phyloP scores from a whole-genome alignment of 805 yeast genomes.

The Nakazawaea pomicola region DNA sequence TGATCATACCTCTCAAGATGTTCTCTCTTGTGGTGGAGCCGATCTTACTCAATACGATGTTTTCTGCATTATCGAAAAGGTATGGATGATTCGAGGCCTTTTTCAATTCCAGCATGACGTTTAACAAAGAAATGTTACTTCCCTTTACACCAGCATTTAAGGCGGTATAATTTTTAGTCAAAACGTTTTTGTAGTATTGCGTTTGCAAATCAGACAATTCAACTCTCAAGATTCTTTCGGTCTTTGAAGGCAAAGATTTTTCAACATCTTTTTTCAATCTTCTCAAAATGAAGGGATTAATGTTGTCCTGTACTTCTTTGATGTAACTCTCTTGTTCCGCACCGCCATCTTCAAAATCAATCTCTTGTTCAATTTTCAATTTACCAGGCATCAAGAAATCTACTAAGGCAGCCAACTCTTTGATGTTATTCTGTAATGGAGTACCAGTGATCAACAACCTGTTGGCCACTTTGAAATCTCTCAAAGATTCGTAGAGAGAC shows the following conservation, averaged over 20 bases:
- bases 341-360: slow-evolving; percentile 88
- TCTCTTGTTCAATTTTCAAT: slow-evolving; percentile 85
- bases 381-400: slow-evolving; percentile 96
- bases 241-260: slow-evolving; percentile 91
- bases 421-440: slow-evolving; percentile 92
- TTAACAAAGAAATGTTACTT: slow-evolving; percentile 78
- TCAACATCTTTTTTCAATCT: slow-evolving; percentile 96
- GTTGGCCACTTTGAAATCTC: slow-evolving; percentile 77
- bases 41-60: slow-evolving; percentile 64
- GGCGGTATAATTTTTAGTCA: slow-evolving; percentile 89
- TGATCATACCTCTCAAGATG: slow-evolving; percentile 81
- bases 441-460: slow-evolving; percentile 94
- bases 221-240: slow-evolving; percentile 91
- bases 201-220: slow-evolving; percentile 95
- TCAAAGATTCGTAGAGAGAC: slow-evolving; percentile 83
- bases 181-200: slow-evolving; percentile 87
- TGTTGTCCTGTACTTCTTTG: slow-evolving; percentile 72
- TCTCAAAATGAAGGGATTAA: slow-evolving; percentile 90
- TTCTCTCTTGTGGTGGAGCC: slow-evolving; percentile 65
- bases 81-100: slow-evolving; percentile 98
- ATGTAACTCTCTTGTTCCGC: slow-evolving; percentile 86
- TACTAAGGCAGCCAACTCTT: slow-evolving; percentile 91
- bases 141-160: slow-evolving; percentile 79
- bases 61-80: slow-evolving; percentile 89
- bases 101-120: slow-evolving; percentile 92